Percentiles rank a stretch among this genome's conserved stretches.
Conservation (phyloP, 208 protist species). For the Leishmania major region DNA sequence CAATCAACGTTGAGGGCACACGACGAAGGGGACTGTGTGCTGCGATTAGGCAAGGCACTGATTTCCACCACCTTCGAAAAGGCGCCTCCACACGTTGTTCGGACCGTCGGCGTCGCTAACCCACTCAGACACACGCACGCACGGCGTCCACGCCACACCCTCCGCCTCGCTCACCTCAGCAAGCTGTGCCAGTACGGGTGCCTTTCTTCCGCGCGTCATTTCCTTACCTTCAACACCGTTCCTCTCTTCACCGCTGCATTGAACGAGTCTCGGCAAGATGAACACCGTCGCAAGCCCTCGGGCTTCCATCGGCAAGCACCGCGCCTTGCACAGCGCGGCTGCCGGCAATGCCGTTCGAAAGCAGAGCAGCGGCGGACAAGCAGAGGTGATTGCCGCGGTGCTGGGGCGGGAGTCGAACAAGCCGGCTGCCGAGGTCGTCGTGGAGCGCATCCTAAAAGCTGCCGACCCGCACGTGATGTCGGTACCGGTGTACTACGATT, state of each 20-base stretch:
- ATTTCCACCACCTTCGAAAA: neutral
- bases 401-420: conserved; percentile 29
- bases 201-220: neutral
- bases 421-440: conserved; percentile 53
- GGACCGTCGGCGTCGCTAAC: neutral
- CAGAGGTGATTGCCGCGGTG: conserved; percentile 13
- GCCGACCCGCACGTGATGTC: conserved; percentile 93
- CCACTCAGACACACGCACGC: neutral
- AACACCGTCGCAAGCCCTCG: conserved; percentile 14
- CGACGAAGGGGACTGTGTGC: neutral
- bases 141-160: neutral
- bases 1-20: neutral
- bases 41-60: neutral
- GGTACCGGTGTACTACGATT: conserved; percentile 93
- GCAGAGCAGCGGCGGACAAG: conserved; percentile 24
- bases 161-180: neutral
- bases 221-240: neutral
- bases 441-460: conserved; percentile 94
- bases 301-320: conserved; percentile 18
- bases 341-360: conserved; percentile 21
- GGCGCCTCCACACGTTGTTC: neutral
- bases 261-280: conserved; percentile 4
- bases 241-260: neutral
- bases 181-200: neutral
- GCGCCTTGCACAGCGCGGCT: neutral